phyloP scores from a whole-genome alignment of 2,329 filamentous ascomycete genomes.

The Aspergillus awamori region DNA sequence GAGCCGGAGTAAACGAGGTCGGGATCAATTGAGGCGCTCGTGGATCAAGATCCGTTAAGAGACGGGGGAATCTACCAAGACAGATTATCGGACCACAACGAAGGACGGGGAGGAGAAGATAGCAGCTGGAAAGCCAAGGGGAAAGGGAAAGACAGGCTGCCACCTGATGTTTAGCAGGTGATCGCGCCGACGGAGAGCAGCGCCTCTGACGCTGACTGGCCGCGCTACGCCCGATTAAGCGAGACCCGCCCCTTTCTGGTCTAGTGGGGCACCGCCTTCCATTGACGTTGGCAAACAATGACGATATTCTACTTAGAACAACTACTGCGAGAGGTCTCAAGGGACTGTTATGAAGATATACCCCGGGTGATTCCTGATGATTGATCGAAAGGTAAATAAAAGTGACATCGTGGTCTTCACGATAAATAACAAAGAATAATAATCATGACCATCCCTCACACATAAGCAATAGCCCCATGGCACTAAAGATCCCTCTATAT shows the following conservation, averaged over 20 bases:
- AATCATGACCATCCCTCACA: background rate
- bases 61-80: background rate
- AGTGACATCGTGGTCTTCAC: background rate
- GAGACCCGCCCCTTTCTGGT: conserved; percentile 10
- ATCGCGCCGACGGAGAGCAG: conserved; percentile 22
- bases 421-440: background rate
- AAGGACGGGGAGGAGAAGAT: background rate
- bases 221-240: conserved; percentile 21
- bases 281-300: background rate
- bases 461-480: conserved; percentile 2
- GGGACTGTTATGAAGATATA: background rate
- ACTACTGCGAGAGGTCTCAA: background rate
- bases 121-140: background rate
- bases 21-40: background rate
- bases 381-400: background rate
- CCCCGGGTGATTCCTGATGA: background rate
- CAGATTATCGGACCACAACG: background rate
- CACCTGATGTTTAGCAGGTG: conserved; percentile 25
- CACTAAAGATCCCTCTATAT: conserved; percentile 7
- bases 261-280: background rate
- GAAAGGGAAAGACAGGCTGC: conserved; percentile 20
- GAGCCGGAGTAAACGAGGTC: conserved; percentile 4
- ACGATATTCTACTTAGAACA: background rate
- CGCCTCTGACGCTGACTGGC: conserved; percentile 19
- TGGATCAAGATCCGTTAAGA: background rate